These are phyloP conservation scores for Candida glaebosa DNA, from an alignment of 805 yeast species.

Conservation along the genomic window DNA sequence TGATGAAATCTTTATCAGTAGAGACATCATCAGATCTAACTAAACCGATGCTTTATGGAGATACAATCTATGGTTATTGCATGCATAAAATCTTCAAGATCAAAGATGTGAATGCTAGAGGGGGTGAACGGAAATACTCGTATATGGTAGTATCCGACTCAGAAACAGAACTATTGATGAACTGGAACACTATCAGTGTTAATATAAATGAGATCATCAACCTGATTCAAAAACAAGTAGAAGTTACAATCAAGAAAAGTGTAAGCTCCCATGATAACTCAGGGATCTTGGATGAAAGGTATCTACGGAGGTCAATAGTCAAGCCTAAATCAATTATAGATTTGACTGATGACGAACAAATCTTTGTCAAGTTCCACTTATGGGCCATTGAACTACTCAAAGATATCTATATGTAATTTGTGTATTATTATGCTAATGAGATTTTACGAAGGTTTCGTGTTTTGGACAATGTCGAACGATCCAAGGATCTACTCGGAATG, in stretches of 20 bases:
- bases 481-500: slow-evolving; percentile 7
- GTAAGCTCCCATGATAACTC: slow-evolving; percentile 26
- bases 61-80: slow-evolving; percentile 57
- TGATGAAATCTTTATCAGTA: slow-evolving; percentile 62
- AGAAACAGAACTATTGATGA: slow-evolving; percentile 48
- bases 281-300: slow-evolving; percentile 38
- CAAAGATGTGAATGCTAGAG: slow-evolving; percentile 64
- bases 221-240: slow-evolving; percentile 28
- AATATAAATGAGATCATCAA: slow-evolving; percentile 26
- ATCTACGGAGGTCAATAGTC: slow-evolving; percentile 53
- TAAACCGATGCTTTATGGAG: slow-evolving; percentile 63
- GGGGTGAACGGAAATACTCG: slow-evolving; percentile 67
- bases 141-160: slow-evolving; percentile 55
- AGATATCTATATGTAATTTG: slow-evolving; percentile 16
- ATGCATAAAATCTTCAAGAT: slow-evolving; percentile 59
- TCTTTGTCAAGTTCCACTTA: slow-evolving; percentile 57
- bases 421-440: no score
- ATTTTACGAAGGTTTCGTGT: no score
- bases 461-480: slow-evolving; percentile 3
- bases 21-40: slow-evolving; percentile 60
- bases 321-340: slow-evolving; percentile 55
- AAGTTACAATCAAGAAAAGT: slow-evolving; percentile 7
- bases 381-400: slow-evolving; percentile 58
- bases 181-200: slow-evolving; percentile 50
- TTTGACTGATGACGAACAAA: slow-evolving; percentile 49